These are phyloP conservation scores for Penicillium verhagenii DNA, from an alignment of 495 filamentous ascomycete species.

Conservation along the genomic window DNA sequence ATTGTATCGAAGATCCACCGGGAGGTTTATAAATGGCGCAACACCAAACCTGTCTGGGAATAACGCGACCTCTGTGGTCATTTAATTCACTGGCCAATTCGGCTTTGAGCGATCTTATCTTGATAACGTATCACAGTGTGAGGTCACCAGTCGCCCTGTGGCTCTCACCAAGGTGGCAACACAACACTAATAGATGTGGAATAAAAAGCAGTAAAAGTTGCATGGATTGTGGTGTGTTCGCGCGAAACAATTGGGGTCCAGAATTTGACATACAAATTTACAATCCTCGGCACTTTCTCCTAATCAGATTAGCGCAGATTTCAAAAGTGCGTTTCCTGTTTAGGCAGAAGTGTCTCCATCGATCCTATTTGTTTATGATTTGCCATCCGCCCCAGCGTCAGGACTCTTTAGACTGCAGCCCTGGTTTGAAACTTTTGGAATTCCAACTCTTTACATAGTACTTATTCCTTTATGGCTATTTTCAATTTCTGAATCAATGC, in stretches of 20 bases:
- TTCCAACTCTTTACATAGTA: no score
- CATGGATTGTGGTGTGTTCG: not conserved
- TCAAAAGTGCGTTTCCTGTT: not conserved
- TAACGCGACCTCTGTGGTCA: not conserved
- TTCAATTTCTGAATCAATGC: no score
- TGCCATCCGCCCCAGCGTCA: not conserved
- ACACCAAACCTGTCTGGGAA: not conserved
- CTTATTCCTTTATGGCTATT: no score
- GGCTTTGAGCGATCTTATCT: not conserved
- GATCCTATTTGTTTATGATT: not conserved
- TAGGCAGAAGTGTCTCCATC: not conserved
- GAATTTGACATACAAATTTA: no score
- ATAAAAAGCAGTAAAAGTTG: not conserved
- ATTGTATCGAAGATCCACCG: not conserved
- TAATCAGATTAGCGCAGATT: not conserved
- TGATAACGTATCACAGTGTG: no score
- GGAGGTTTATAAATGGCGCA: not conserved
- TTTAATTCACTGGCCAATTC: not conserved
- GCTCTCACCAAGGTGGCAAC: no score
- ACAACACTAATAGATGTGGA: not conserved
- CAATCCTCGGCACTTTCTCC: not conserved
- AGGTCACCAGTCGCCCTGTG: no score
- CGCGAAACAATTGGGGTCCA: not conserved
- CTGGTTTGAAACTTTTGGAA: not conserved
- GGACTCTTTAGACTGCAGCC: not conserved